Evolutionary conservation across 306 rosid genomes (phyloP), one percentile per base, ranked within the genome.

Genomic region (Malus asiatica): DNA sequence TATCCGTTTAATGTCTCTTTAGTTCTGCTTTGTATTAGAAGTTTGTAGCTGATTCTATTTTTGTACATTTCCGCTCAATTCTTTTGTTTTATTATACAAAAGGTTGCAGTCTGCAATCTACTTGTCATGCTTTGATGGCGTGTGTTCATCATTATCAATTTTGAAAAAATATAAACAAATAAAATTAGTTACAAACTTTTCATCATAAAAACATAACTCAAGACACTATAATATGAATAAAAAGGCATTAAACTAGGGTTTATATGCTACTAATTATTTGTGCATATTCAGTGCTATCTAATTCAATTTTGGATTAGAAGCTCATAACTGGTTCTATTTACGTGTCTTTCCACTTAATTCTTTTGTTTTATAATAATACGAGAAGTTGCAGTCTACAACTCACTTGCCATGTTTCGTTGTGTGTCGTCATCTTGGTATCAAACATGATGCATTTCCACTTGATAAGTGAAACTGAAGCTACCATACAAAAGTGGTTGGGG

Each of bases 401-500:
- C 18, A 51, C 55, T 51, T 51, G 20, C 55, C 20, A 18, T 51
- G 55, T 48, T 48, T 48, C 20, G 55, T 48, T 15, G 20, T 51
- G 55, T 51, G 55, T 51, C 55, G 55, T 51, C 55, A 16, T 51
- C 55, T 15, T 51, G 55, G 18, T 51, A 16, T 51, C 55, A 16
- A 45, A 45, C 16, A 5, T 51, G 2, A 51, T 51, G 20, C 55
- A 51, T 51, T 51, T 25, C 33, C 30, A 25, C 30, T 60, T 60
- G 32, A 30, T 30, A 12, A 32, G 14, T 64, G 68, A 64, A 64
- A 64, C 45, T 29, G 42, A 58, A 40, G 76, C 68, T 60, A 74
- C 12, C 65, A n/a, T 70, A 83, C 77, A 70, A 78, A 74, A 78
- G 74, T 74, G 13, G 80, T 78, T 70, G 80, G 66, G 60, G 60